Conservation (phyloP, 306 rosid genomes). For the Cucurbita maxima region DNA sequence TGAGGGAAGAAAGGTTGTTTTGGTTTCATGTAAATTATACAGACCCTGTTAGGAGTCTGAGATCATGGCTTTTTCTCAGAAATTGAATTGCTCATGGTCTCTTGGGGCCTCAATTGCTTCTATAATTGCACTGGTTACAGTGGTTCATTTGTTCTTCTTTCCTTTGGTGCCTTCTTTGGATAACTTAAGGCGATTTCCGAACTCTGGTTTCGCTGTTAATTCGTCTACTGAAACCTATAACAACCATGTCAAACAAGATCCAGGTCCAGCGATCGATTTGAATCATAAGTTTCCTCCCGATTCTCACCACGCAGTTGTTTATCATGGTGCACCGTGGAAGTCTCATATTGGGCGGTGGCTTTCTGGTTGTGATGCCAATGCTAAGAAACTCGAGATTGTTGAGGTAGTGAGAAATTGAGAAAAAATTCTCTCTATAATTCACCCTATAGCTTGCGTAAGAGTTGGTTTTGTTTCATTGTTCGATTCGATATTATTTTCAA, state of each 20-base stretch:
- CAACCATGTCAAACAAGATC: slow-evolving; percentile 15
- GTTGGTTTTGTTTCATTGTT: not conserved
- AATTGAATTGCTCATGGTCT: slow-evolving; percentile 63
- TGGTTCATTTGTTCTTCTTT: slow-evolving; percentile 64
- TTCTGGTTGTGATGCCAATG: slow-evolving; percentile 52
- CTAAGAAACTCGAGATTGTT: slow-evolving; percentile 43
- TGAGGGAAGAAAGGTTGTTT: not conserved
- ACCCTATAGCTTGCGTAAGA: not conserved
- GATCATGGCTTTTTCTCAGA: slow-evolving; percentile 47
- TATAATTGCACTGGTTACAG: slow-evolving; percentile 43
- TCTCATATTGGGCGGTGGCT: slow-evolving; percentile 81
- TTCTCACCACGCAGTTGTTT: slow-evolving; percentile 46
- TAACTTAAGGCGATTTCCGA: slow-evolving; percentile 44
- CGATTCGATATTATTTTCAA: not conserved
- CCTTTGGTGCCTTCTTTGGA: slow-evolving; percentile 59
- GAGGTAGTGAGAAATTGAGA: slow-evolving; percentile 40
- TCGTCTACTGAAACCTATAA: slow-evolving; percentile 18
- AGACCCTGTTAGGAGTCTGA: not conserved
- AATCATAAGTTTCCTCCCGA: slow-evolving; percentile 46
- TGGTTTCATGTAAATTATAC: not conserved
- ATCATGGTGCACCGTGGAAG: slow-evolving; percentile 85
- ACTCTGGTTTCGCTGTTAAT: slow-evolving; percentile 31
- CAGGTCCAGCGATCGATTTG: slow-evolving; percentile 20
- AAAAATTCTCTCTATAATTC: not conserved
- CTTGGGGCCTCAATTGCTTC: slow-evolving; percentile 47